Conservation (phyloP, 257 asterid genomes). For the Striga asiatica region DNA sequence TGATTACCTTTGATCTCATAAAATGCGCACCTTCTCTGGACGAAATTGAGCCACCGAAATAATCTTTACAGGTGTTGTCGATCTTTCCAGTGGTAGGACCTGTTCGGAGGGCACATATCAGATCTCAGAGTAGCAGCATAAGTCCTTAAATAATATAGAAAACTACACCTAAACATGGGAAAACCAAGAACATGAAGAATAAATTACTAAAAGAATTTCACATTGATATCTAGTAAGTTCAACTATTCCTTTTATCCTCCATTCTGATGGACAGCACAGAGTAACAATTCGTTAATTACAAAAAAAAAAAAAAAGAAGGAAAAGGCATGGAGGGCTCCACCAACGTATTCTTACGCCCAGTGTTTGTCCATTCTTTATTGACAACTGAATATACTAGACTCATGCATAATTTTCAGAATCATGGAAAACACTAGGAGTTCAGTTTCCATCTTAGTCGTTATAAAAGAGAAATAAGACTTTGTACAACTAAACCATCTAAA, state of each 20-base stretch:
- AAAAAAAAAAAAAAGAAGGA: no score
- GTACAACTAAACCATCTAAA: neutral
- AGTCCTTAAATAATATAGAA: neutral
- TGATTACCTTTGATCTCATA: conserved; percentile 39
- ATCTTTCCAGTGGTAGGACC: conserved; percentile 66
- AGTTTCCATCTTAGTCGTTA: neutral
- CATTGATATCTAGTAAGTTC: no score
- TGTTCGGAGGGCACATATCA: conserved; percentile 31
- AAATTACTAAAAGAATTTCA: no score
- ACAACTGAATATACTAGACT: neutral
- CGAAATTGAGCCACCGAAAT: conserved; percentile 96
- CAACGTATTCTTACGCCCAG: no score
- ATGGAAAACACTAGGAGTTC: neutral
- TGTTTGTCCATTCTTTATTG: no score
- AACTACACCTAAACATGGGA: neutral
- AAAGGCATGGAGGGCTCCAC: no score
- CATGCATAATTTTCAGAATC: neutral
- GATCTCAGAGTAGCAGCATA: conserved; percentile 10
- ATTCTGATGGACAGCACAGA: no score
- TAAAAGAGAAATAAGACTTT: neutral
- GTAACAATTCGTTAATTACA: no score
- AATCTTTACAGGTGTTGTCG: conserved; percentile 49
- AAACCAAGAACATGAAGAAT: neutral
- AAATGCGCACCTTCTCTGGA: conserved; percentile 93
- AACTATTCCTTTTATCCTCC: no score